Evolutionary conservation across 306 rosid species (phyloP), one percentile per base, ranked within the genome.

Genomic region (Cucurbita argyrosperma): DNA sequence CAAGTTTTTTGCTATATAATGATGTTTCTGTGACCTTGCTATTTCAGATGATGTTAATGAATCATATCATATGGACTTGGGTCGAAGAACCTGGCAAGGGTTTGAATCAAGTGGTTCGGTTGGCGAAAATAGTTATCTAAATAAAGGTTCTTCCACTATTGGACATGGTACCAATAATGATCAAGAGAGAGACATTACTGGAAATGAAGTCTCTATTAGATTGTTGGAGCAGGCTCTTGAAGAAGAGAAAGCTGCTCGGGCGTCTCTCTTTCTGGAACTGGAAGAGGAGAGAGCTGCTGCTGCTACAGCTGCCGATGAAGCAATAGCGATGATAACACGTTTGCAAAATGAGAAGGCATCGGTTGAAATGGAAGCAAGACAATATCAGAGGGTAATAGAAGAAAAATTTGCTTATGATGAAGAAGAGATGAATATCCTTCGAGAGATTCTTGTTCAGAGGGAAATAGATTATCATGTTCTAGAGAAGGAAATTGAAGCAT

Each of bases 271-370:
- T 86, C 62, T 87, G 55, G 99, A 95, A 85, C 90, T 95, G 74
- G 99, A 95, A 83, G 84, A 95, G 86, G 99, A 91, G 90, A 85
- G 96, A 85, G 90, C 96, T 74, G 92, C 99, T 18, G 87, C 97
- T 77, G 96, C 96, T 74, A 83, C 79, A 72, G 96, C 99, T 49
- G 96, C 97, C 3, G 97, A 95, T 57, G 97, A 95, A 86, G 89
- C 97, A n/a, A 87, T 95, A 92, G 92, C 97, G 39, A 91, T 88
- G 99, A 89, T 95, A 79, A 81, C 71, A 1, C 96, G 97, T 55
- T 83, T 95, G 80, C 96, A 95, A 74, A 88, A 84, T 64, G 89
- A 89, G 65, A 95, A 90, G 82, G 91, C 97, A 4, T 79, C 80
- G 3, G 78, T 85, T 76, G 96, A 88, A 85, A 80, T 89, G 81